phyloP scores from a whole-genome alignment of 176 grass and related monocot genomes.

The Leersia perrieri region DNA sequence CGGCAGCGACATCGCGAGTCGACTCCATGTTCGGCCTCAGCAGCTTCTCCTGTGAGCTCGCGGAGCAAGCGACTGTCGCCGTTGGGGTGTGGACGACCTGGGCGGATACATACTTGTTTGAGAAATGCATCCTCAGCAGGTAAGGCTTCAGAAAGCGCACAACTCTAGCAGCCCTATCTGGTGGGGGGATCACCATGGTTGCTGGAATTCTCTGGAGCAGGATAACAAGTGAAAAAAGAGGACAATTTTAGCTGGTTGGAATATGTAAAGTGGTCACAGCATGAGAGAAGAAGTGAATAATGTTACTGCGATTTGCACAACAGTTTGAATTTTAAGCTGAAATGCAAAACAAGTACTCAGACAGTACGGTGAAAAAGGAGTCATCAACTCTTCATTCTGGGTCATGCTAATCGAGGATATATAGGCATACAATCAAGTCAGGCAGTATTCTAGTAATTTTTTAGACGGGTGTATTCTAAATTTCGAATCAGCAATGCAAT shows the following conservation, averaged over 20 bases:
- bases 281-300: neutral
- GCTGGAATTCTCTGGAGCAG: neutral
- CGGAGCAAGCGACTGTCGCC: constrained; percentile 50
- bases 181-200: constrained; percentile 73
- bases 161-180: constrained; percentile 51
- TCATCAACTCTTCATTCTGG: neutral
- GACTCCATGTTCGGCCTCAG: constrained; percentile 63
- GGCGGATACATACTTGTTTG: constrained; percentile 62
- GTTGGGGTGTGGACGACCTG: constrained; percentile 77
- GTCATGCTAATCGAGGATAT: neutral
- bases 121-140: constrained; percentile 78
- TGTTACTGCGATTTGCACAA: neutral
- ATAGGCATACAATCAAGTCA: no score
- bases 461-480: neutral
- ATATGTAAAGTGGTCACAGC: neutral
- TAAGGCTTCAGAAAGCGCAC: constrained; percentile 64
- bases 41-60: constrained; percentile 80
- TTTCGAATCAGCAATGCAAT: neutral
- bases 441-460: no score
- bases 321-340: neutral
- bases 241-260: neutral
- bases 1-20: constrained; percentile 63
- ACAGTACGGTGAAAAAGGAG: neutral
- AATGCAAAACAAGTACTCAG: neutral
- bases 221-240: neutral